Evolutionary conservation across 495 filamentous ascomycete species (phyloP).

Genomic region (Talaromyces ruber): DNA sequence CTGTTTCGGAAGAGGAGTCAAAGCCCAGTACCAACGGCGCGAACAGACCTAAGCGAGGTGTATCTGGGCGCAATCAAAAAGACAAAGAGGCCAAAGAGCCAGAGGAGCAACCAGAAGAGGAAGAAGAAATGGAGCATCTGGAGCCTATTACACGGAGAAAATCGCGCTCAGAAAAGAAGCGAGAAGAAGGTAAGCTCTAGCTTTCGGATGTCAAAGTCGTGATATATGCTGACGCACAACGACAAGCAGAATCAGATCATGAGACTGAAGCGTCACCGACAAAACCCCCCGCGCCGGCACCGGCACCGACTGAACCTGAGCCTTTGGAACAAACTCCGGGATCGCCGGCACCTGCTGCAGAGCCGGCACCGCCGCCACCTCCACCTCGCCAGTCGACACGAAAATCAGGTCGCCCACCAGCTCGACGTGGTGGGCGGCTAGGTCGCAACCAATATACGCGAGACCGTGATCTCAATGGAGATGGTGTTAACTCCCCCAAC

Average conservation of each 20-base stretch:
- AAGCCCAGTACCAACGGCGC: constrained; percentile 37
- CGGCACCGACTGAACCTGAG: constrained; percentile 23
- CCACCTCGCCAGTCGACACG: constrained; percentile 41
- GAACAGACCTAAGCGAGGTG: constrained; percentile 56
- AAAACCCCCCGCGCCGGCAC: constrained; percentile 22
- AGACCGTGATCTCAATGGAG: constrained; percentile 58
- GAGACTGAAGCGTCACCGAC: constrained; percentile 26
- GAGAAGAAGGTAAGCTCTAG: constrained; percentile 61
- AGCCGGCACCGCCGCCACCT: constrained; percentile 18
- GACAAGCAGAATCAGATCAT: constrained; percentile 27
- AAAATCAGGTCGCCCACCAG: constrained; percentile 60
- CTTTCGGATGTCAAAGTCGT: neutral
- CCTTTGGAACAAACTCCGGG: constrained; percentile 43
- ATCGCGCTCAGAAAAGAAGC: constrained; percentile 60
- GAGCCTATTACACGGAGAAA: constrained; percentile 71
- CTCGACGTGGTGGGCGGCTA: constrained; percentile 53
- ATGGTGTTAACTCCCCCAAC: constrained; percentile 24
- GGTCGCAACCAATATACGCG: constrained; percentile 84
- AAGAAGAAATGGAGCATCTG: constrained; percentile 62
- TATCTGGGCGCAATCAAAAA: constrained; percentile 56
- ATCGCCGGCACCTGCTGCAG: constrained; percentile 39
- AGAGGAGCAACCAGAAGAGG: constrained; percentile 24
- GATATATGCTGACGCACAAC: neutral
- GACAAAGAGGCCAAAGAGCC: constrained; percentile 64
- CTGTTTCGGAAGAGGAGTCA: constrained; percentile 64